Conservation (phyloP, 805 yeast genomes). For the Metahyphopichia silvanorum region DNA sequence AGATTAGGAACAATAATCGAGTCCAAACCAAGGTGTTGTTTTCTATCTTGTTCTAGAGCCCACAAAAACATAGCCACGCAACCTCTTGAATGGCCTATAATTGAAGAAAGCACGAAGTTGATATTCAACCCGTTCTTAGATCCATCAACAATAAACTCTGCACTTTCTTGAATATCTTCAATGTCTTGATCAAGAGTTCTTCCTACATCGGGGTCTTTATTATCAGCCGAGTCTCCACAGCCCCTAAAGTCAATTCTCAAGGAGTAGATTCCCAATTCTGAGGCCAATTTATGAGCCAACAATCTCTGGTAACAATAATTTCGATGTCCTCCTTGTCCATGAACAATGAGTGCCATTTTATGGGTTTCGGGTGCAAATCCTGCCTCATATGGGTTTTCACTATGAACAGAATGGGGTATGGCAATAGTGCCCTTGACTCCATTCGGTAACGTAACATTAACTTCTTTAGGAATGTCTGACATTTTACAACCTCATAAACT, state of each 20-base stretch:
- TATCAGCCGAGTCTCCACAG: slow-evolving; percentile 73
- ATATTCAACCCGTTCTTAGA: slow-evolving; percentile 34
- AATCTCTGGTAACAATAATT: slow-evolving; percentile 69
- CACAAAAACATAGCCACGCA: slow-evolving; percentile 71
- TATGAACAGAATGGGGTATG: slow-evolving; percentile 30
- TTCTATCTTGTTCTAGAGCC: slow-evolving; percentile 47
- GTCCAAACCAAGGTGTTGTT: slow-evolving; percentile 21
- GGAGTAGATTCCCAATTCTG: slow-evolving; percentile 57
- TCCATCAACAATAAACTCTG: slow-evolving; percentile 26
- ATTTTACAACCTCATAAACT: too few relatives aligned
- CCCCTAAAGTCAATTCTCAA: slow-evolving; percentile 83
- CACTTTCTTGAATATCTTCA: slow-evolving; percentile 55
- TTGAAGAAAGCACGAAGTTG: slow-evolving; percentile 47
- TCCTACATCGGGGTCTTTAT: slow-evolving; percentile 38
- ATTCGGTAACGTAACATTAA: slow-evolving; percentile 29
- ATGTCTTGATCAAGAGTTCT: slow-evolving; percentile 63
- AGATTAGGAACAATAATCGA: slow-evolving; percentile 57
- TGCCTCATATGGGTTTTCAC: slow-evolving; percentile 17
- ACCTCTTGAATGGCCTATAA: slow-evolving; percentile 83
- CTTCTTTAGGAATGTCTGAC: slow-evolving; percentile 36
- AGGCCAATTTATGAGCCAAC: slow-evolving; percentile 59
- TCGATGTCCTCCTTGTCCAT: slow-evolving; percentile 85
- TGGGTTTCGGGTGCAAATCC: slow-evolving; percentile 40
- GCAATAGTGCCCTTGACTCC: slow-evolving; percentile 39
- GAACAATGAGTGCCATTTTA: slow-evolving; percentile 61